Conservation (phyloP, 331 rosid species). For the Erythrophleum ivorense region DNA sequence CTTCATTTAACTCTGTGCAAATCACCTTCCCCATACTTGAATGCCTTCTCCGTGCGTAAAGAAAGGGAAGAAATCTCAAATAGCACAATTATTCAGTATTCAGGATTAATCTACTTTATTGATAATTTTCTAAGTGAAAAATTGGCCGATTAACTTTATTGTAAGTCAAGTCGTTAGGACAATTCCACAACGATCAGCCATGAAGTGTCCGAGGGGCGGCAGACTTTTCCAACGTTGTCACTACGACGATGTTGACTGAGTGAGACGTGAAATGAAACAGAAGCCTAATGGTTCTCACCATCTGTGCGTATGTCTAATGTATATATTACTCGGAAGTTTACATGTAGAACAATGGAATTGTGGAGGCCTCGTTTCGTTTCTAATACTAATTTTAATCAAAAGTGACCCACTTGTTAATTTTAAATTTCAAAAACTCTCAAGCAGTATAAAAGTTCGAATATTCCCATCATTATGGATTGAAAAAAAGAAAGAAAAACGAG, state of each 20-base stretch:
- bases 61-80: neutral
- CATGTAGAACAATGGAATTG: neutral
- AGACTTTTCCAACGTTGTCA: neutral
- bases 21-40: constrained; percentile 51
- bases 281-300: neutral
- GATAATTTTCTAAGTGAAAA: neutral
- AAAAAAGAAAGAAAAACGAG: neutral
- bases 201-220: neutral
- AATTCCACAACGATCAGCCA: neutral
- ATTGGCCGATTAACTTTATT: neutral
- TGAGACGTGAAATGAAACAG: neutral
- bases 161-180: neutral
- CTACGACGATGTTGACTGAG: neutral
- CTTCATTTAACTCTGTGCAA: constrained; percentile 44
- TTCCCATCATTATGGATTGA: no score
- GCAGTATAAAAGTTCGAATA: no score
- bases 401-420: neutral
- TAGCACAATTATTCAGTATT: neutral
- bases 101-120: neutral
- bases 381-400: neutral
- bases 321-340: neutral
- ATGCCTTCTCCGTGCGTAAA: neutral
- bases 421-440: neutral
- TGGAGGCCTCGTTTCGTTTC: neutral
- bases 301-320: neutral